phyloP scores from a whole-genome alignment of 495 filamentous ascomycete genomes.

The Viridothelium virens region DNA sequence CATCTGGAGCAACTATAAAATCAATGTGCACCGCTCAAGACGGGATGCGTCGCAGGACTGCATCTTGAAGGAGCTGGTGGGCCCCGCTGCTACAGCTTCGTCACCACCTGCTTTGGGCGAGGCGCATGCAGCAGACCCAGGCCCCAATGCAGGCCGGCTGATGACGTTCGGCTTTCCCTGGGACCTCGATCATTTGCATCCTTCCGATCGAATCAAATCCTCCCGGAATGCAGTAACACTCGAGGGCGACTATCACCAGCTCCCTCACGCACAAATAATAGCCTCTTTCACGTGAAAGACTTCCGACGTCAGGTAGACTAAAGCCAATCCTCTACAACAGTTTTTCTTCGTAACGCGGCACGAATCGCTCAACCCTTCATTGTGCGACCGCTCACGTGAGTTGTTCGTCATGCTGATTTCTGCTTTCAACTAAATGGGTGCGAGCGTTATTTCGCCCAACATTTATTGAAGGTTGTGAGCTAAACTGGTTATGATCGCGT shows the following conservation, averaged over 20 bases:
- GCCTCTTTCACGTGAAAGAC: conserved; percentile 11
- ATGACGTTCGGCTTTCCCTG: neutral
- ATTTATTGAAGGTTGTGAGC: neutral
- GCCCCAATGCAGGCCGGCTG: neutral
- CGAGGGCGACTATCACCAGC: neutral
- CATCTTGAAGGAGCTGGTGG: too few species aligned
- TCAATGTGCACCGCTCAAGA: neutral
- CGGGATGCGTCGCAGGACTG: neutral
- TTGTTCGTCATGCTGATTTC: neutral
- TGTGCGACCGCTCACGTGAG: neutral
- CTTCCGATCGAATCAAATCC: conserved; percentile 11
- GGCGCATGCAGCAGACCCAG: conserved; percentile 3
- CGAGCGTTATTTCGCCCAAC: neutral
- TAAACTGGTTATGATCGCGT: neutral
- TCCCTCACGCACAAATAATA: neutral
- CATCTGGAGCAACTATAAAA: neutral
- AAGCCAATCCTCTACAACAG: neutral
- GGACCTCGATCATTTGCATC: conserved; percentile 3
- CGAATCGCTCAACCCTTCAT: neutral
- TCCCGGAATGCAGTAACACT: neutral
- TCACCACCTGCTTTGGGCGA: neutral
- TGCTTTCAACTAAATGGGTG: neutral
- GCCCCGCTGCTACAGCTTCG: neutral
- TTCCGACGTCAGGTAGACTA: neutral
- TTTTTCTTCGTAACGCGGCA: neutral